phyloP scores from a whole-genome alignment of 2,329 filamentous ascomycete species.

The Diaporthe destruens region DNA sequence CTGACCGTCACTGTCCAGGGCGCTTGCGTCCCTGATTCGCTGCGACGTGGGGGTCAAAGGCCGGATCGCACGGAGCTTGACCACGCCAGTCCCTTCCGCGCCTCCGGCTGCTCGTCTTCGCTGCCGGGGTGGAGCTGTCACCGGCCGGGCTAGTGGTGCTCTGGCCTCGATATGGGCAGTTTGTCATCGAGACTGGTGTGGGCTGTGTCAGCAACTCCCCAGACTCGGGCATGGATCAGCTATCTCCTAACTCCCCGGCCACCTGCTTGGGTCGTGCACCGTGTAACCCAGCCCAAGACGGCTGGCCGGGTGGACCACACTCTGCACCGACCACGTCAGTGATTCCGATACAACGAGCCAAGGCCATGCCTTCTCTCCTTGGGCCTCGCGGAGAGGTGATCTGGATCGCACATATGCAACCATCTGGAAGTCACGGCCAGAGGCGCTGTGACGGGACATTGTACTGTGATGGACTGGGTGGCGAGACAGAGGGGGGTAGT shows the following conservation, averaged over 20 bases:
- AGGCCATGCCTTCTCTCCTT: neutral
- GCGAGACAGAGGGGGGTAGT: neutral
- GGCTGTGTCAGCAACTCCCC: constrained; percentile 26
- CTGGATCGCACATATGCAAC: neutral
- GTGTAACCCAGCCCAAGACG: constrained; percentile 8
- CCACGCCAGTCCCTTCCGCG: neutral
- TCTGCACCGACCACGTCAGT: neutral
- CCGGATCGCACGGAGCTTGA: constrained; percentile 33
- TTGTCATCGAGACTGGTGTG: neutral
- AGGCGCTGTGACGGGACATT: neutral
- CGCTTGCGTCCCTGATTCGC: constrained; percentile 25
- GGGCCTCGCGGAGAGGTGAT: neutral
- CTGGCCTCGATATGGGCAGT: neutral
- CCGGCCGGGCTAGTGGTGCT: neutral
- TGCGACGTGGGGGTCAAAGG: neutral
- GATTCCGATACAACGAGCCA: neutral
- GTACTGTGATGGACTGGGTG: no score
- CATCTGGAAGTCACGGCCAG: neutral
- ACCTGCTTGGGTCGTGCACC: neutral
- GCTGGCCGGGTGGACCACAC: no score
- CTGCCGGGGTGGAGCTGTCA: constrained; percentile 8
- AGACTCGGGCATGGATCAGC: constrained; percentile 13
- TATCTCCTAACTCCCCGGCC: constrained; percentile 21
- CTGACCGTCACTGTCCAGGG: neutral
- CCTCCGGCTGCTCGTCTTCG: constrained; percentile 2